Conservation (phyloP, 2,329 filamentous ascomycete species). For the Cryphonectria parasitica region DNA sequence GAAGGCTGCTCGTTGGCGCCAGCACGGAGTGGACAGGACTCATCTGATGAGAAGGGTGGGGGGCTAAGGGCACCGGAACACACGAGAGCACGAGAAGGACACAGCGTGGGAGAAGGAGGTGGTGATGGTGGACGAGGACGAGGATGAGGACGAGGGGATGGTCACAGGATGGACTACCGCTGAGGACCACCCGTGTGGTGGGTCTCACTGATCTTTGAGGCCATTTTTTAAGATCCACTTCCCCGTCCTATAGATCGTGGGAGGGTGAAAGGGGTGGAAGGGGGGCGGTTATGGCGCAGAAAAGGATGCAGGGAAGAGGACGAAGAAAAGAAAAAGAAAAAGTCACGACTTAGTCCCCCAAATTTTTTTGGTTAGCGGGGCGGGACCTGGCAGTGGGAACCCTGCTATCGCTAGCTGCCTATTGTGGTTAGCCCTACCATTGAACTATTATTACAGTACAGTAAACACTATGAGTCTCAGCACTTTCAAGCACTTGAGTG, state of each 20-base stretch:
- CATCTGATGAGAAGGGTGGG: constrained; percentile 7
- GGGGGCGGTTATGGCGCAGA: neutral
- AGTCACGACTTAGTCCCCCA: neutral
- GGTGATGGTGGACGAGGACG: neutral
- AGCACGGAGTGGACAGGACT: constrained; percentile 13
- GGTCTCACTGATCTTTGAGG: constrained; percentile 6
- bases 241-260: neutral
- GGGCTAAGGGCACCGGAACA: neutral
- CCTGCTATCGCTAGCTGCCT: neutral
- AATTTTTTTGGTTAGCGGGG: neutral
- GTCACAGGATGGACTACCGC: too few species aligned
- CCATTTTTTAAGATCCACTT: constrained; percentile 11
- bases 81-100: neutral
- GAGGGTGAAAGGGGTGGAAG: neutral
- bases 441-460: too few species aligned
- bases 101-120: neutral
- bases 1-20: constrained; percentile 28
- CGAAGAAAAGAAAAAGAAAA: neutral
- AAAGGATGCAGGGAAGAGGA: neutral
- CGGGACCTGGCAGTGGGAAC: neutral
- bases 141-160: too few species aligned
- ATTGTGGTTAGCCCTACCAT: neutral
- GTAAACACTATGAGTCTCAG: too few species aligned
- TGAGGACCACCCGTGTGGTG: neutral
- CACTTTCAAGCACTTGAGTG: too few species aligned